Percentiles rank a stretch among this genome's conserved stretches.
These are phyloP conservation scores for Chamaecyparis obtusa DNA, from an alignment of 75 land plant genomes.

Conservation along the genomic window DNA sequence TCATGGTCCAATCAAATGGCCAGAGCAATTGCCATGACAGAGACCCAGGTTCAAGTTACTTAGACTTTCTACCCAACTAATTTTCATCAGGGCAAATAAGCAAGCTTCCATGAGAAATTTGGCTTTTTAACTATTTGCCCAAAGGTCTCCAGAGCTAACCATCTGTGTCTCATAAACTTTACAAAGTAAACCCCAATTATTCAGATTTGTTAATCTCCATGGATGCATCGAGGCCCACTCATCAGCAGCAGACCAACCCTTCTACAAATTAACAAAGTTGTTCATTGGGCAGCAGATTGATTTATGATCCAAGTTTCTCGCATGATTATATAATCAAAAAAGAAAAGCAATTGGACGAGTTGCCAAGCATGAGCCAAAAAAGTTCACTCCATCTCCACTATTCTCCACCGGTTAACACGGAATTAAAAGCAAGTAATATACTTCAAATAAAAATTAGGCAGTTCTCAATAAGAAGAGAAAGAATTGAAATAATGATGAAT, in stretches of 20 bases:
- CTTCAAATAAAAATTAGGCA: neutral
- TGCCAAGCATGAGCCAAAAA: neutral
- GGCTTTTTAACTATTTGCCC: neutral
- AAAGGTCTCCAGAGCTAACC: neutral
- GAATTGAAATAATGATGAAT: constrained; percentile 4
- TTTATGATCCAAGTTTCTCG: neutral
- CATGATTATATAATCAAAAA: neutral
- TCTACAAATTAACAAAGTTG: neutral
- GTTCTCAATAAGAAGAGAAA: neutral
- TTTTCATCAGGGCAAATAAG: neutral
- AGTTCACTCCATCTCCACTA: neutral
- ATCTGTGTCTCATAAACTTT: neutral
- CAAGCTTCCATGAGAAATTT: neutral
- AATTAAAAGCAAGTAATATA: neutral
- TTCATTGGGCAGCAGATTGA: neutral
- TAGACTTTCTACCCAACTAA: neutral
- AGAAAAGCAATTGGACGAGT: neutral
- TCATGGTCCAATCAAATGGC: neutral
- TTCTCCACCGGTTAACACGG: neutral
- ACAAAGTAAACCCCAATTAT: neutral
- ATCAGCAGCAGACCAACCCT: neutral
- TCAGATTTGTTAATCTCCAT: neutral
- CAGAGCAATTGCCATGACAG: neutral
- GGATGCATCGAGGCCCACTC: neutral
- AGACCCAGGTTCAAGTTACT: neutral